These are phyloP conservation scores for Hygrophila difformis DNA, from an alignment of 257 asterid species.

Conservation along the genomic window DNA sequence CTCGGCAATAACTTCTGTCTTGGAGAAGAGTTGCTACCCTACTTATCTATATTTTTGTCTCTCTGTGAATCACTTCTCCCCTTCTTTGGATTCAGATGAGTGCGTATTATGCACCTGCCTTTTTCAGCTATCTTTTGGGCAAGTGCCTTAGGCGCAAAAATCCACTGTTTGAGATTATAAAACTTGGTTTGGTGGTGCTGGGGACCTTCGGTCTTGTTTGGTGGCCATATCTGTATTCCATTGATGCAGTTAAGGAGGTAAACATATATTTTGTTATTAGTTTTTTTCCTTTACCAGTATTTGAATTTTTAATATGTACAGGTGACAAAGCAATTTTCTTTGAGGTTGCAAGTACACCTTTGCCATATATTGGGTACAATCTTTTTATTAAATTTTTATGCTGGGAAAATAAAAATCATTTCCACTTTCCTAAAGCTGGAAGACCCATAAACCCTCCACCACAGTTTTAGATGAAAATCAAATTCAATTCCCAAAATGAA, in stretches of 20 bases:
- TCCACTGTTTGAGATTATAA: conserved; percentile 53
- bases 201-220: conserved; percentile 84
- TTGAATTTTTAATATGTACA: conserved; percentile 1
- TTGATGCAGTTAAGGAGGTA: conserved; percentile 73
- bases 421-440: too few relatives aligned
- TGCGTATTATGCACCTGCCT: conserved; percentile 92
- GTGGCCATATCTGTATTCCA: conserved; percentile 81
- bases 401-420: too few relatives aligned
- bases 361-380: too few relatives aligned
- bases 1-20: conserved; percentile 9
- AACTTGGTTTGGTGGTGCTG: conserved; percentile 72
- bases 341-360: too few relatives aligned
- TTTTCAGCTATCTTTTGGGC: conserved; percentile 83
- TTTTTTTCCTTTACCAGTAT: too few relatives aligned
- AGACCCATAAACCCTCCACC: too few relatives aligned
- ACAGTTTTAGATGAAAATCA: too few relatives aligned
- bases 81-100: conserved; percentile 58
- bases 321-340: not conserved
- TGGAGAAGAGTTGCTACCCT: conserved; percentile 2
- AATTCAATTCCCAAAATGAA: too few relatives aligned
- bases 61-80: conserved; percentile 3
- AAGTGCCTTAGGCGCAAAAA: conserved; percentile 61
- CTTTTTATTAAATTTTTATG: too few relatives aligned
- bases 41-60: not conserved
- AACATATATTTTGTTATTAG: conserved; percentile 1